Conservation (phyloP, 169 alveolate species). For the Theileria parva region DNA sequence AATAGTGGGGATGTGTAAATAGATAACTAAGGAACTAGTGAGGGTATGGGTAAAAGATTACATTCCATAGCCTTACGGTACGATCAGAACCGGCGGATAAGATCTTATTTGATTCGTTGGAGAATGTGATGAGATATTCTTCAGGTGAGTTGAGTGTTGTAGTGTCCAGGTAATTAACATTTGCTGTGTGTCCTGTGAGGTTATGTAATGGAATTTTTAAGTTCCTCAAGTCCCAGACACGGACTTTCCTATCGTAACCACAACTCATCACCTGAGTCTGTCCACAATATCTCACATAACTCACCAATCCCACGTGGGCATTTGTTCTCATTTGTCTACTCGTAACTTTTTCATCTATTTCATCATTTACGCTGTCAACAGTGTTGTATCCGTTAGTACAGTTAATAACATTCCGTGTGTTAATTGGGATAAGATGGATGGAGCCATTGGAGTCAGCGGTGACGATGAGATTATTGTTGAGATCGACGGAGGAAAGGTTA, state of each 20-base stretch:
- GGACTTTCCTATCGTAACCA: slow-evolving; percentile 52
- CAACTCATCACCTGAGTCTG: slow-evolving; percentile 14
- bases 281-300: slow-evolving; percentile 40
- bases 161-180: slow-evolving; percentile 56
- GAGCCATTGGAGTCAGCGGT: slow-evolving; percentile 22
- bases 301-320: slow-evolving; percentile 38
- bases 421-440: background rate
- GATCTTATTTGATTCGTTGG: slow-evolving; percentile 30
- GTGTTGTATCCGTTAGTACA: too few relatives aligned
- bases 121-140: slow-evolving; percentile 32
- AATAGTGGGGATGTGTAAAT: too few relatives aligned
- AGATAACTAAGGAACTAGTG: too few relatives aligned
- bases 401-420: too few relatives aligned
- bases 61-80: slow-evolving; percentile 65
- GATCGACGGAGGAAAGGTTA: slow-evolving; percentile 47
- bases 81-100: slow-evolving; percentile 52
- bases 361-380: background rate
- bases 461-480: slow-evolving; percentile 19
- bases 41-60: slow-evolving; percentile 9
- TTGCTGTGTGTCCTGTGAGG: slow-evolving; percentile 59
- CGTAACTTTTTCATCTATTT: background rate
- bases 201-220: slow-evolving; percentile 50
- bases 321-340: slow-evolving; percentile 10
- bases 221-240: slow-evolving; percentile 64
- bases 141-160: slow-evolving; percentile 15